phyloP scores from a whole-genome alignment of 495 filamentous ascomycete genomes.

The Xylaria cubensis region DNA sequence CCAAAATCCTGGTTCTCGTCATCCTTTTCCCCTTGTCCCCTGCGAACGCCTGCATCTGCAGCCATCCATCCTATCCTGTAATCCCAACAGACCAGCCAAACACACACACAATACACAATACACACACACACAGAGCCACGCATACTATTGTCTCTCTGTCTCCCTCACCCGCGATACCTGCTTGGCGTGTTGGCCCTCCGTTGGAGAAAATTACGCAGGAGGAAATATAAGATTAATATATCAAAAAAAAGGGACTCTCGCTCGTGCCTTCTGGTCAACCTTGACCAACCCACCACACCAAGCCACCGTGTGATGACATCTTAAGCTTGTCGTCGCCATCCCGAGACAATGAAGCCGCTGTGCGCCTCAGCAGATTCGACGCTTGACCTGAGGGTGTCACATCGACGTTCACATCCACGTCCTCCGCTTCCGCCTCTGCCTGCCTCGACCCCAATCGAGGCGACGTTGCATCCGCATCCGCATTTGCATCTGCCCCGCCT shows the following conservation, averaged over 20 bases:
- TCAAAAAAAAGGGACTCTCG: background rate
- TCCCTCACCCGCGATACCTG: background rate
- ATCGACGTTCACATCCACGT: constrained; percentile 26
- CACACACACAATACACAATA: background rate
- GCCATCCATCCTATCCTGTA: constrained; percentile 24
- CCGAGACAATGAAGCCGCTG: constrained; percentile 57
- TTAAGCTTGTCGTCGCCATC: constrained; percentile 37
- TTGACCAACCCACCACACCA: constrained; percentile 12
- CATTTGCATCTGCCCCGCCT: constrained; percentile 43
- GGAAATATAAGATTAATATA: background rate
- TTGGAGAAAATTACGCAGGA: background rate
- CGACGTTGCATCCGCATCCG: constrained; percentile 44
- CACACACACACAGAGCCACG: background rate
- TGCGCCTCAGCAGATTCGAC: constrained; percentile 43
- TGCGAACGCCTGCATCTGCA: constrained; percentile 30
- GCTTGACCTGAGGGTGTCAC: constrained; percentile 43
- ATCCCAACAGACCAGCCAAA: constrained; percentile 20
- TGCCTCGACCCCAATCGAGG: constrained; percentile 33
- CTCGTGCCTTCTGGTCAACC: background rate
- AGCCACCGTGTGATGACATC: constrained; percentile 24
- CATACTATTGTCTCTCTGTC: background rate
- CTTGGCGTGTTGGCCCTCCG: background rate
- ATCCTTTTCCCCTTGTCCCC: constrained; percentile 10
- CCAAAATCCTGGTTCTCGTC: constrained; percentile 23
- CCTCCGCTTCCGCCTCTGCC: background rate